Base-by-base conservation (phyloP, 352 stramenopile genomes). In the Pythium aquatile region DNA sequence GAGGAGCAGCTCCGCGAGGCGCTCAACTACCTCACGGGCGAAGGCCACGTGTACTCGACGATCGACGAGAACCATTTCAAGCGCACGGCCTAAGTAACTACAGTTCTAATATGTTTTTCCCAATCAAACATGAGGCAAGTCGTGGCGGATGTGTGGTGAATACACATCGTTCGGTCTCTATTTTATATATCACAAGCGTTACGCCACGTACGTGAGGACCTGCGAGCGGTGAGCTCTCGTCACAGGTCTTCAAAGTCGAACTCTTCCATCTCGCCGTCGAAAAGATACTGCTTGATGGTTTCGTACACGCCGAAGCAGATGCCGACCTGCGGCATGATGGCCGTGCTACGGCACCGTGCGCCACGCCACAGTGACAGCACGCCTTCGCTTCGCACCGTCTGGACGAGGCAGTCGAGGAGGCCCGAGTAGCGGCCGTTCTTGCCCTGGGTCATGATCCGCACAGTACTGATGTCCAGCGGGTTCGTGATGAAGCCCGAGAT, bases 11-110 rank as follows among this genome's bases (percentile, higher is more conserved):
- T 93, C 30, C 83, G 80, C 28, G 79, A 77, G 39, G 84, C 75
- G 56, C 79, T 96, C 60, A 78, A 91, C 60, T 87, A 91, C 66
- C 79, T 97, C 48, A 95, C 78, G 24, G 92, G 79, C 67, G 90
- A 97, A 66, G 88, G 90, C 40, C 85, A 95, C 61, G 84, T 97
- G 55, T 97, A 96, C 79, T 95, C 87, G 58, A 97, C 90, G 26
- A 94, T 97, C 69, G 90, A 97, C 66, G 88, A 96, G 65, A 84
- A 96, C 71, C 89, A 97, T 73, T 95, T 93, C 70, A 93, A 91
- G 72, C 81, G 87, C 35, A 97, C 90, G 32, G 76, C 82, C 16
- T 94, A 93, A 61, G 24, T 32, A 52, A 32, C 20, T 52, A 52
- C 37, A 42, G 9, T 42, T 42, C 37, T 42, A 42, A 42, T 42